Percentiles rank a stretch among this genome's conserved stretches.
These are phyloP conservation scores for Capronia americana DNA, from an alignment of 2,329 filamentous ascomycete genomes.

Conservation along the genomic window DNA sequence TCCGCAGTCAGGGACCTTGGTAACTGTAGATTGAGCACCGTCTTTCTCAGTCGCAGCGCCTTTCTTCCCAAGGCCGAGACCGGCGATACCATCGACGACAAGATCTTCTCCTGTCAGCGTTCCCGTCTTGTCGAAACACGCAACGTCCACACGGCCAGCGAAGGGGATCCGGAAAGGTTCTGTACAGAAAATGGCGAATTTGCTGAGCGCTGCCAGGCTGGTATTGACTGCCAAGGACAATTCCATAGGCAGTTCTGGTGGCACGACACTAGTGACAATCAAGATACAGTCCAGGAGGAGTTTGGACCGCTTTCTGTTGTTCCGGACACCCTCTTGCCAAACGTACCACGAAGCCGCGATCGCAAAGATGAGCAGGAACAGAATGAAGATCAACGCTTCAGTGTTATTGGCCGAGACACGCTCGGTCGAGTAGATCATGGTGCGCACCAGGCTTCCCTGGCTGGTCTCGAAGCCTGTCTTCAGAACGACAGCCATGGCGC, in stretches of 20 bases:
- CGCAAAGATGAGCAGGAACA: conserved; percentile 95
- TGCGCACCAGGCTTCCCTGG: conserved; percentile 94
- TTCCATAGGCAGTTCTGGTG: conserved; percentile 98
- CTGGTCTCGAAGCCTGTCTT: conserved; percentile 99
- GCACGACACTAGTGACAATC: conserved; percentile 96
- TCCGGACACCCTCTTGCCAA: conserved; percentile 93
- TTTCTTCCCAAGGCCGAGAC: conserved; percentile 74
- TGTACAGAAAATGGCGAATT: conserved; percentile 97
- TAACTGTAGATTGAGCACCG: conserved; percentile 82
- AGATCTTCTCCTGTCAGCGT: conserved; percentile 95
- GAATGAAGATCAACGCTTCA: conserved; percentile 94
- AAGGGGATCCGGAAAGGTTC: conserved; percentile 98
- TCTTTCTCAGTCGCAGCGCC: conserved; percentile 74
- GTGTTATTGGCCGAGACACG: conserved; percentile 98
- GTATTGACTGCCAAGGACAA: conserved; percentile 97
- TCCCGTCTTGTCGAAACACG: conserved; percentile 98
- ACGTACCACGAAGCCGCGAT: conserved; percentile 99
- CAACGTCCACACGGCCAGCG: conserved; percentile 91
- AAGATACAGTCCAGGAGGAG: conserved; percentile 95
- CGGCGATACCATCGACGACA: conserved; percentile 95
- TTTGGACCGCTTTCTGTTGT: conserved; percentile 96
- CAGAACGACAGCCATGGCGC: conserved; percentile 89
- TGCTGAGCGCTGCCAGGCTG: conserved; percentile 89
- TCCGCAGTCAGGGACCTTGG: conserved; percentile 70
- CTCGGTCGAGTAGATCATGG: conserved; percentile 99